These are phyloP conservation scores for Kodamaea plutei DNA, from an alignment of 1,139 yeast genomes.

Conservation along the genomic window DNA sequence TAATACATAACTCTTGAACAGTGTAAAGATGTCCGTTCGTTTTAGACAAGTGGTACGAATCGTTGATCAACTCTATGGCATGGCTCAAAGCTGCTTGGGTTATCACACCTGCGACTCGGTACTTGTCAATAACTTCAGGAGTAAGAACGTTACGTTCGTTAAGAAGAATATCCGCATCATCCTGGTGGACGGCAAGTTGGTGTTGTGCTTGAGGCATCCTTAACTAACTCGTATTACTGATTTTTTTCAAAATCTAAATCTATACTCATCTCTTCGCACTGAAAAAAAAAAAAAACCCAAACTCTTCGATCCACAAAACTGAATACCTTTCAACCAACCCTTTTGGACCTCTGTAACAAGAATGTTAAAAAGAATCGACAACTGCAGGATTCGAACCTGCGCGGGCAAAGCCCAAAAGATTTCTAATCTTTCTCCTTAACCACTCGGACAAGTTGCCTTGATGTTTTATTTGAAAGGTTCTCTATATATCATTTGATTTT, in stretches of 20 bases:
- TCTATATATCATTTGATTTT: too few relatives aligned
- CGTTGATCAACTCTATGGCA: conserved; percentile 62
- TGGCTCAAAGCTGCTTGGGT: conserved; percentile 81
- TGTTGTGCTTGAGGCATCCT: conserved; percentile 16
- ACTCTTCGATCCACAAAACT: too few relatives aligned
- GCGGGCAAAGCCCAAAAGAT: conserved; percentile 49
- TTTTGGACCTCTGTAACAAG: not conserved
- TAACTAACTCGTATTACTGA: too few relatives aligned
- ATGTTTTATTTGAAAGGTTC: too few relatives aligned
- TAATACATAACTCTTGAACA: conserved; percentile 73
- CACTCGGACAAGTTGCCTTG: conserved; percentile 34
- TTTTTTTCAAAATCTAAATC: conserved; percentile 1
- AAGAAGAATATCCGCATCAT: conserved; percentile 69
- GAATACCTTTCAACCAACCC: too few relatives aligned
- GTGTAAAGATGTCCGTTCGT: conserved; percentile 41
- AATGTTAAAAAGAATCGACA: conserved; percentile 19
- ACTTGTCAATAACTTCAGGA: conserved; percentile 66
- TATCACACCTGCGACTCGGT: conserved; percentile 86
- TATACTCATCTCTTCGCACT: conserved; percentile 5
- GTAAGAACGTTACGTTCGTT: conserved; percentile 68
- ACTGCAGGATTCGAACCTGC: conserved; percentile 54
- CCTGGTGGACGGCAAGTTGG: conserved; percentile 66
- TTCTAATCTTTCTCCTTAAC: conserved; percentile 36
- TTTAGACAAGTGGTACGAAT: conserved; percentile 58
- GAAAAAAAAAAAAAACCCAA: too few relatives aligned